A percentile compares a stretch with the other conserved stretches of the same genome.
phyloP scores from a whole-genome alignment of 2,329 filamentous ascomycete species.

The Apiospora kogelbergensis region DNA sequence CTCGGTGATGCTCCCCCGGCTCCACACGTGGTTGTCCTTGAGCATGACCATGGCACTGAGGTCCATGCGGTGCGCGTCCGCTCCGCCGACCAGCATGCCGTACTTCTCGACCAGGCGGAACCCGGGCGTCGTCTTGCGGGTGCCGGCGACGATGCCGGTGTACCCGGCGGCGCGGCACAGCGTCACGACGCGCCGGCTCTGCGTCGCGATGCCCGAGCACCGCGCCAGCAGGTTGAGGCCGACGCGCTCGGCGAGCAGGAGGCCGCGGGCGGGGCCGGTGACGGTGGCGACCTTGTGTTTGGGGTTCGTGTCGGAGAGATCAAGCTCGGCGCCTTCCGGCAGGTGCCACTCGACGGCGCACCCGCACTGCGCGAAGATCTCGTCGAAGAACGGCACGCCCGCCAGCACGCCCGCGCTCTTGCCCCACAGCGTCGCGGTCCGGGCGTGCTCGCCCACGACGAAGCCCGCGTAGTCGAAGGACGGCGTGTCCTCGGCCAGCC shows the following conservation, averaged over 20 bases:
- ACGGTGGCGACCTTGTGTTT: constrained; percentile 76
- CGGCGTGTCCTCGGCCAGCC: constrained; percentile 95
- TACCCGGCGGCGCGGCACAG: constrained; percentile 69
- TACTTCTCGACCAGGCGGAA: constrained; percentile 98
- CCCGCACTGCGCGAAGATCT: constrained; percentile 85
- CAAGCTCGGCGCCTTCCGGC: constrained; percentile 69
- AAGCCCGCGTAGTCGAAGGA: constrained; percentile 97
- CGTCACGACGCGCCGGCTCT: constrained; percentile 54
- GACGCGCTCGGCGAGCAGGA: constrained; percentile 90
- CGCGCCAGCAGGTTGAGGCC: constrained; percentile 87
- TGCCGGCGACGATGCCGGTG: constrained; percentile 83
- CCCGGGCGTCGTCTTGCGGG: constrained; percentile 93
- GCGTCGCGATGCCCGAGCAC: constrained; percentile 87
- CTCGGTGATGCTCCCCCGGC: constrained; percentile 79
- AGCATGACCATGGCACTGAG: constrained; percentile 96
- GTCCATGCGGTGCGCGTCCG: constrained; percentile 89
- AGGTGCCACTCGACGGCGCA: constrained; percentile 91
- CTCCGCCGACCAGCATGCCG: constrained; percentile 91
- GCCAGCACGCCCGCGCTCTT: constrained; percentile 81
- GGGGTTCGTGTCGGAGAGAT: constrained; percentile 49
- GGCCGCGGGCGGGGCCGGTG: constrained; percentile 72
- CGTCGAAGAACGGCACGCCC: constrained; percentile 91
- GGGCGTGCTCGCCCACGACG: constrained; percentile 75
- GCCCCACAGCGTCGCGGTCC: constrained; percentile 65
- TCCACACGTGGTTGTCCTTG: constrained; percentile 98